These are phyloP conservation scores for Nigrospora sphaerica DNA, from an alignment of 2,329 filamentous ascomycete species.

Conservation along the genomic window DNA sequence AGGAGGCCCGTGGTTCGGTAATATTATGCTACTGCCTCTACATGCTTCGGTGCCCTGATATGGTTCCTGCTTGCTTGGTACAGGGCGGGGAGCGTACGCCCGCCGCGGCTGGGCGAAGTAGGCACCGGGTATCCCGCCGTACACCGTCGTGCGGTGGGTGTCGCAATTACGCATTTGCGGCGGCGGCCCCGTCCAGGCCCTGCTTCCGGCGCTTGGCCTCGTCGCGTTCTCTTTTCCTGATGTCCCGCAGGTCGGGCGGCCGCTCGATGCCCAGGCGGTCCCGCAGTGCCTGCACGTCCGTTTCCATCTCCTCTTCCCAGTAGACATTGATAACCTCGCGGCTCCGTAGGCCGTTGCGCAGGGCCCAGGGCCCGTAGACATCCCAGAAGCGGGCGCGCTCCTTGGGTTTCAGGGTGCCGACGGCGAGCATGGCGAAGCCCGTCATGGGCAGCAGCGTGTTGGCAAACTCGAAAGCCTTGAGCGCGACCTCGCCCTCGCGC, in stretches of 20 bases:
- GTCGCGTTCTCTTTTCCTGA: constrained; percentile 63
- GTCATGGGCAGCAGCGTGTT: constrained; percentile 96
- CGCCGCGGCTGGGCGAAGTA: no score
- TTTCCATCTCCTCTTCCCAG: constrained; percentile 91
- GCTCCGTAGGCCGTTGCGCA: constrained; percentile 69
- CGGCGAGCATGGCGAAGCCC: constrained; percentile 74
- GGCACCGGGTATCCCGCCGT: no score
- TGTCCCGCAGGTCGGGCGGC: constrained; percentile 77
- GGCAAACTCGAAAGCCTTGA: constrained; percentile 95
- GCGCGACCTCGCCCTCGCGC: constrained; percentile 92
- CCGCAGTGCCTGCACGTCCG: constrained; percentile 71
- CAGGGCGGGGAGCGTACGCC: no score
- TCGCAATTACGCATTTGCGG: neutral
- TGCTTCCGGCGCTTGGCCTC: constrained; percentile 58
- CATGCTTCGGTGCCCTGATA: no score
- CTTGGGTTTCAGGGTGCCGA: constrained; percentile 75
- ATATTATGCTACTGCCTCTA: no score
- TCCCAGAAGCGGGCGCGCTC: constrained; percentile 69
- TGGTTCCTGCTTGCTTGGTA: no score
- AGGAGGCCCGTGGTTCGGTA: no score
- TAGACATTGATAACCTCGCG: constrained; percentile 91
- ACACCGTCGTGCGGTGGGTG: no score
- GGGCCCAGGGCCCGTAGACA: constrained; percentile 84
- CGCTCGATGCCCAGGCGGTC: constrained; percentile 73
- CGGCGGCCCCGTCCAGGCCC: neutral